phyloP scores from a whole-genome alignment of 1,139 yeast genomes.

The Scheffersomyces parashehatae region DNA sequence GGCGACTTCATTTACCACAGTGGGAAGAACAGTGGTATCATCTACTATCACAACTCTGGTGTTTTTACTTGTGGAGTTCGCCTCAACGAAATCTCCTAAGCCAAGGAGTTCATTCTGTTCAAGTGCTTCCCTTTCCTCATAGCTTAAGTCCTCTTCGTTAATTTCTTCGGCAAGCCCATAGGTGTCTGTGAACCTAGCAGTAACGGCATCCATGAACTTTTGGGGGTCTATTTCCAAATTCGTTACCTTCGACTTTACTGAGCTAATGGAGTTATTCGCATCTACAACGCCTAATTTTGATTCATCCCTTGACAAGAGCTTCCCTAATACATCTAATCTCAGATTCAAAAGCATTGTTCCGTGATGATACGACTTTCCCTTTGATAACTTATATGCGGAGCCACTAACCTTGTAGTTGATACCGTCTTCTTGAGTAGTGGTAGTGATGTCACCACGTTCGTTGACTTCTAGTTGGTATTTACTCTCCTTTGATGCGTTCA shows the following conservation, averaged over 20 bases:
- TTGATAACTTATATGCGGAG: constrained; percentile 83
- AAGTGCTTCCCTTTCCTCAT: constrained; percentile 15
- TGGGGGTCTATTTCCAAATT: constrained; percentile 54
- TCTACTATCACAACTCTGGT: constrained; percentile 22
- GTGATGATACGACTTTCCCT: constrained; percentile 88
- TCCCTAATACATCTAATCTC: constrained; percentile 55
- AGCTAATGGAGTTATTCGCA: constrained; percentile 64
- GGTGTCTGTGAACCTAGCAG: constrained; percentile 41
- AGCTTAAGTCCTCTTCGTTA: constrained; percentile 11
- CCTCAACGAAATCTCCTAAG: constrained; percentile 30
- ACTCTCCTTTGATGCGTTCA: constrained; percentile 33
- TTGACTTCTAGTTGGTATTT: constrained; percentile 49
- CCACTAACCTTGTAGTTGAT: constrained; percentile 72
- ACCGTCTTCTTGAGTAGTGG: constrained; percentile 27
- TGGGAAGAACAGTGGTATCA: constrained; percentile 40
- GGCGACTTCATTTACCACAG: constrained; percentile 44
- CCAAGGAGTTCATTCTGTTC: constrained; percentile 39
- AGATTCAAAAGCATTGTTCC: constrained; percentile 90
- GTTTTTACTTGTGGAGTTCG: constrained; percentile 8
- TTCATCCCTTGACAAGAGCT: constrained; percentile 53
- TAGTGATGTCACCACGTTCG: constrained; percentile 77
- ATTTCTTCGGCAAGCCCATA: constrained; percentile 25
- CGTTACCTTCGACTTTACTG: constrained; percentile 75
- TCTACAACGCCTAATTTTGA: constrained; percentile 47
- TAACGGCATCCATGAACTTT: constrained; percentile 50